These are phyloP conservation scores for Calocybe gambosa DNA, from an alignment of 1,284 basidiomycete species.

Conservation along the genomic window DNA sequence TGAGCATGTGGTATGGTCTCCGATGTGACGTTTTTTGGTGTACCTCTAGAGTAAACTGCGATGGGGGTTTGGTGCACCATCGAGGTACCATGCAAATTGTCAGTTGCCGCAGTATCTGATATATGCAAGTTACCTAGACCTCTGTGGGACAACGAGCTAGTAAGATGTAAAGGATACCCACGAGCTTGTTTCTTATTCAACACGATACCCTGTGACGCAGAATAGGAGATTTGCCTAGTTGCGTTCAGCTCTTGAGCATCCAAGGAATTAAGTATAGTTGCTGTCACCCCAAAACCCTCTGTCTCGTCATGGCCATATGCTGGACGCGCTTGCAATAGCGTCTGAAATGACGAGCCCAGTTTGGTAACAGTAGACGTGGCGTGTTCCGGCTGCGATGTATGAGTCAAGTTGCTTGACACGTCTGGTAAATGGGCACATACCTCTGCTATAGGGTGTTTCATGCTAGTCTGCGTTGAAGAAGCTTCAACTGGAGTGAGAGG, in stretches of 20 bases:
- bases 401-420: neutral
- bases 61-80: neutral
- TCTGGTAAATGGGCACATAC: neutral
- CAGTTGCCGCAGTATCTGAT: neutral
- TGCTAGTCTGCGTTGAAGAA: neutral
- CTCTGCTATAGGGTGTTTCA: neutral
- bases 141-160: neutral
- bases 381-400: neutral
- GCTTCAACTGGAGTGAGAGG: neutral
- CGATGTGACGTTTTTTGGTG: neutral
- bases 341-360: neutral
- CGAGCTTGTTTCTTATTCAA: neutral
- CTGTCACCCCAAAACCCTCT: neutral
- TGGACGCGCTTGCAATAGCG: too few species aligned
- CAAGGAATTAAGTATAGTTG: neutral
- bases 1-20: neutral
- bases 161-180: neutral
- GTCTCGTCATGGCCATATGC: neutral
- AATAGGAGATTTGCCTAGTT: neutral
- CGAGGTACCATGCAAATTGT: neutral
- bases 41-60: neutral
- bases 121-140: neutral
- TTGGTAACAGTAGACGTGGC: neutral
- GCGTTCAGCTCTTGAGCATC: neutral
- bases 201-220: neutral